Base-by-base conservation (phyloP, 2,329 filamentous ascomycete genomes). In the Colletotrichum tropicale region DNA sequence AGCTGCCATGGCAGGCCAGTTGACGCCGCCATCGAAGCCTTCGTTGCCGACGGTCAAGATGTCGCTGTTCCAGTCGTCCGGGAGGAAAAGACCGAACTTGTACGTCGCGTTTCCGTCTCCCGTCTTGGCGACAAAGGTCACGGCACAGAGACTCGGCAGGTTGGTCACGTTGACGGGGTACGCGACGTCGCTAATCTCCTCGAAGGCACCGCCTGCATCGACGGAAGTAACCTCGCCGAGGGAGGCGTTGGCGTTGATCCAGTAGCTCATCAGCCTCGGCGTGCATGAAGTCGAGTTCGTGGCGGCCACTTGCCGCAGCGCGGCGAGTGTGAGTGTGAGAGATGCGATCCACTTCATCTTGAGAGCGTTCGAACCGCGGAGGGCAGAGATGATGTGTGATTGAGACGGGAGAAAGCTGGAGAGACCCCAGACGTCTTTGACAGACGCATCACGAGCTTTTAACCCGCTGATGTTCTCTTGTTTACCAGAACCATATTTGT, bases 71-170 rank as follows among this genome's bases (percentile, higher is more conserved):
- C 84, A 85, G 15, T 77, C 52, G 2, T 75, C 72, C 0, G 83
- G 83, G 6, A 85, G 77, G 65, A 85, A 82, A 10, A 86, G 61
- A 7, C 81, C 83, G 48, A 84, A 81, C 10, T 78, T 80, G 77
- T 78, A 85, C 3, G 79, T 75, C 26, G 64, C n/a, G 6, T 66
- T 66, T 5, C 61, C 67, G 15, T 66, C 67, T 1, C 81, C 81
- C 1, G 79, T 81, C 32, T 77, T 81, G 5, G 83, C 80, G 18
- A 80, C 81, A 34, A 84, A 78, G 26, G 78, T 80, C 12, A 83
- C 78, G 15, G 82, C 82, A 71, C 84, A 85, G 12, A 84, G 79
- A 5, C 78, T 78, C 3, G 83, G 84, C 4, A 85, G 77, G 8
- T 78, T 76, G 3, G 81, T 83, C 1, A 82, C 80, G 30, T 80